Evolutionary conservation across 2,329 filamentous ascomycete genomes (phyloP), one percentile per base, ranked within the genome.

Genomic region (Pezicula carpinea): DNA sequence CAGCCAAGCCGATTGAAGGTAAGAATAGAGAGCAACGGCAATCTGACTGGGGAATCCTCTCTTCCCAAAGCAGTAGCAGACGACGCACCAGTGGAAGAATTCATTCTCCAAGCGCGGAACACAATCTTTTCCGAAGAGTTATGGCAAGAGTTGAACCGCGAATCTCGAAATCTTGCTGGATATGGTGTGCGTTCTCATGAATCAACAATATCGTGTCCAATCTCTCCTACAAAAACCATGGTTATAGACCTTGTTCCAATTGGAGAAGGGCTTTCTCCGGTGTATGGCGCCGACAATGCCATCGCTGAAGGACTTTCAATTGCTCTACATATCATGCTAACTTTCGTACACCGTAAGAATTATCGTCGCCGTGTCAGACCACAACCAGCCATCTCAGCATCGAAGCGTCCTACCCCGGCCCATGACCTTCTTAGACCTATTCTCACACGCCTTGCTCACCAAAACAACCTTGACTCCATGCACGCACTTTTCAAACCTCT

Each of bases 61-160:
- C 61, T 75, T 8, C 77, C 78, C 4, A 70, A 73, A 35, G 74
- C 76, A 2, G 67, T 80, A 5, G 71, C 73, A 21, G 74, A 80
- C 31, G 76, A 84, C 32, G 73, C 76, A 2, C 72, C 77, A 1
- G 70, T 91, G 7, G 81, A 89, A 54, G 74, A 80, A 23, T 76
- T 83, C 8, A 87, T 95, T 26, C 78, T 84, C 15, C 80, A 87
- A 57, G 86, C 88, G 2, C 77, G 88, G 47, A 86, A 93, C 64
- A 89, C 86, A 42, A 75, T 92, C 17, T 90, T 88, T 58, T 82
- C 87, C 22, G 84, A 91, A 61, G 93, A 99, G 63, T 70, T 99
- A 2, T 96, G 90, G 77, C 83, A 95, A 57, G 93, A 99, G 66
- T 74, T 97, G 50, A 83, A 85, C 44, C 79, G 89, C 15, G 93